These are phyloP conservation scores for Nicotiana otophora DNA, from an alignment of 257 asterid genomes.

Conservation along the genomic window DNA sequence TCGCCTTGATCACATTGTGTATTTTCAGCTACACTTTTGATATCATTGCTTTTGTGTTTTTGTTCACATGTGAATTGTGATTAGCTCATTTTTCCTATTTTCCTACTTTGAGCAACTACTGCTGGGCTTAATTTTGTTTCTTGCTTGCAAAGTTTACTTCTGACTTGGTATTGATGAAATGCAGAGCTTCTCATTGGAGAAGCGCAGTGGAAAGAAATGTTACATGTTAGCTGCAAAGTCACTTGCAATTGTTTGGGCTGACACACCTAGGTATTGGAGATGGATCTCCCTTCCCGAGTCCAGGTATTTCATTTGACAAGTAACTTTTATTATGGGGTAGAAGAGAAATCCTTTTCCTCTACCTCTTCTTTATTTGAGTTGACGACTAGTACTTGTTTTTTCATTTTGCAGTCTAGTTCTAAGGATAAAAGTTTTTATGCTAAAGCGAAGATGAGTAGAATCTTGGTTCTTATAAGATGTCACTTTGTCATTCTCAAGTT, in stretches of 20 bases:
- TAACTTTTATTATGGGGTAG: neutral
- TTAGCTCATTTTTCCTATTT: neutral
- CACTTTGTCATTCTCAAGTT: neutral
- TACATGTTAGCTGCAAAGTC: slow-evolving; percentile 70
- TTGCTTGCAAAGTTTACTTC: slow-evolving; percentile 4
- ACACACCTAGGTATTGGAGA: slow-evolving; percentile 54
- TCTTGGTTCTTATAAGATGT: neutral
- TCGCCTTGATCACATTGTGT: neutral
- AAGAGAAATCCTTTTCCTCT: neutral
- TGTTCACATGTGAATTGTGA: neutral
- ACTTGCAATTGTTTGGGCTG: slow-evolving; percentile 49
- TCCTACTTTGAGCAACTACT: neutral
- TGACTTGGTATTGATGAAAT: slow-evolving; percentile 12
- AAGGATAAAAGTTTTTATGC: neutral
- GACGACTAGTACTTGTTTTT: neutral
- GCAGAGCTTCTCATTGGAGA: slow-evolving; percentile 74
- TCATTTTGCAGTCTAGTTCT: neutral
- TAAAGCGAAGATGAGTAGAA: neutral
- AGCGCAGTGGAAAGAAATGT: slow-evolving; percentile 62
- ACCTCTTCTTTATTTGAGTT: neutral
- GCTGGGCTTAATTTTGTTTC: neutral
- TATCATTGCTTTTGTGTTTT: neutral
- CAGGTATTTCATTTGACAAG: slow-evolving; percentile 36
- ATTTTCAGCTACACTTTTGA: neutral
- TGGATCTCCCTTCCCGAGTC: slow-evolving; percentile 47